Evolutionary conservation across 129 eudicot genomes (phyloP).

Genomic region (Logfia minima): DNA sequence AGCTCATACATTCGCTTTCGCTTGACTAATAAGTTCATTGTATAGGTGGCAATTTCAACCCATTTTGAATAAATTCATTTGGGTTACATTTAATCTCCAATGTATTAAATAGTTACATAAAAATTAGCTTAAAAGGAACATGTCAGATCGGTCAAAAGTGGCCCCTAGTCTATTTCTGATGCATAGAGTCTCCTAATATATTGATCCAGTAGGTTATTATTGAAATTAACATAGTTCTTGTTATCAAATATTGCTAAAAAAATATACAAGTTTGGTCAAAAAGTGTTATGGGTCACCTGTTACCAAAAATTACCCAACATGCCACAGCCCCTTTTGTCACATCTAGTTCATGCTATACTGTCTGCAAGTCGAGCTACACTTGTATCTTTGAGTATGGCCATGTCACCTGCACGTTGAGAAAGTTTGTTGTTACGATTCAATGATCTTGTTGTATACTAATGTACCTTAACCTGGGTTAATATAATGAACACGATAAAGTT

Average conservation of each 20-base stretch:
- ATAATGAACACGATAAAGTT: too few relatives aligned
- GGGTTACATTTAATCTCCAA: background rate
- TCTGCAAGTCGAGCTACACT: background rate
- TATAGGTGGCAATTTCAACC: background rate
- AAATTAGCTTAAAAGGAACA: background rate
- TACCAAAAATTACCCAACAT: background rate
- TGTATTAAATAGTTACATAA: background rate
- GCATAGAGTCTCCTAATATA: background rate
- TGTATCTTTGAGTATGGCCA: too few relatives aligned
- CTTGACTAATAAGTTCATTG: background rate
- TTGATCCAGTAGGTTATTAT: background rate
- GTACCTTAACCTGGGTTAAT: background rate
- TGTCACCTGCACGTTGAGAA: background rate
- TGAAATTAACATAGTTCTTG: background rate
- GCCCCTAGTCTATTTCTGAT: background rate
- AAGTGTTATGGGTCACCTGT: background rate
- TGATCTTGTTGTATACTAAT: background rate
- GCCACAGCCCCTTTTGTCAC: background rate
- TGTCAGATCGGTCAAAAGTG: background rate
- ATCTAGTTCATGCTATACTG: background rate
- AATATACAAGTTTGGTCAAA: background rate
- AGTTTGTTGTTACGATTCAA: background rate
- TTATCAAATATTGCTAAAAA: background rate
- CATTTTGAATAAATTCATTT: background rate
- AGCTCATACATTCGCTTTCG: background rate